Conservation (phyloP, 2,329 filamentous ascomycete species). For the Incumbomyces delicatus region DNA sequence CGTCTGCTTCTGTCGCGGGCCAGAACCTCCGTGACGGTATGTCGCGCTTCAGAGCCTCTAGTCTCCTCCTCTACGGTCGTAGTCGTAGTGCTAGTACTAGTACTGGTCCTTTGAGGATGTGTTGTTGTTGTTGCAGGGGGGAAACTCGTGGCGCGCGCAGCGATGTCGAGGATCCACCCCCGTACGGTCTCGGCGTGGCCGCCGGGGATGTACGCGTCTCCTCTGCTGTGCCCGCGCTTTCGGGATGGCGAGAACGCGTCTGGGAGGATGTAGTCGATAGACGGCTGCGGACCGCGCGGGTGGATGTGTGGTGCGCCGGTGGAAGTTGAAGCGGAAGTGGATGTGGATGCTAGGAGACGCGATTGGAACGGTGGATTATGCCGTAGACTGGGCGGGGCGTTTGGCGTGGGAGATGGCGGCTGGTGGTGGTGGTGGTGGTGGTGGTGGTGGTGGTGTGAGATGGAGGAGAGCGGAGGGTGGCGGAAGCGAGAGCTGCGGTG, state of each 20-base stretch:
- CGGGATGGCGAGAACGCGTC: constrained; percentile 20
- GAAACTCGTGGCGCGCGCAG: constrained; percentile 6
- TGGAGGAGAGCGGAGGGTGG: background rate
- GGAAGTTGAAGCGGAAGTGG: no score
- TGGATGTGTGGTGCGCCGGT: background rate
- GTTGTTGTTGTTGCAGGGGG: no score
- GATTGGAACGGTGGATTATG: constrained; percentile 6
- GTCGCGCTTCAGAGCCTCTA: no score
- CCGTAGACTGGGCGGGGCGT: no score
- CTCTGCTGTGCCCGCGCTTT: constrained; percentile 10
- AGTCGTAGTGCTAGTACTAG: no score
- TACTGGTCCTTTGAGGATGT: no score
- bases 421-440: background rate
- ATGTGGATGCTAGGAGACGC: background rate
- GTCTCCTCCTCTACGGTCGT: no score
- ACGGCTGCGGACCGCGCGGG: background rate
- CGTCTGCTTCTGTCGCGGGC: no score
- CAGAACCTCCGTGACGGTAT: no score
- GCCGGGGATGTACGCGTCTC: constrained; percentile 15
- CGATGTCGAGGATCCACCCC: constrained; percentile 15
- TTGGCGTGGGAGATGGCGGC: background rate
- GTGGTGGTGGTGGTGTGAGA: background rate
- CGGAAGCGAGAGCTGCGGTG: constrained; percentile 3
- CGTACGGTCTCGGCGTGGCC: constrained; percentile 15
- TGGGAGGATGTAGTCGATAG: constrained; percentile 8